These are phyloP conservation scores for Verticillium longisporum DNA, from an alignment of 2,329 filamentous ascomycete genomes.

Conservation along the genomic window DNA sequence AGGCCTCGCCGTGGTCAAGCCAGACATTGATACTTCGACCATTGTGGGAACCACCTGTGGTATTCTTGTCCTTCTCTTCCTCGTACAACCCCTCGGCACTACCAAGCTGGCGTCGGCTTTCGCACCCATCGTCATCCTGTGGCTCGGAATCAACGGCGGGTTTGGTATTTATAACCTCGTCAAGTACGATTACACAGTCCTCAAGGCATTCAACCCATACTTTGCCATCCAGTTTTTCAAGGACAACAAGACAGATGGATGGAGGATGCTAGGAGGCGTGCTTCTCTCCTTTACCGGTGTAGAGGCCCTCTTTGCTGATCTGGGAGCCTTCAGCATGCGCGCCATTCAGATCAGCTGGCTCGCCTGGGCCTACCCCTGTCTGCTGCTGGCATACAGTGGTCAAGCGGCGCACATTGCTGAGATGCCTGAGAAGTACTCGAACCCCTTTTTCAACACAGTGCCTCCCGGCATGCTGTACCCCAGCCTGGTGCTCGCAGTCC, in stretches of 20 bases:
- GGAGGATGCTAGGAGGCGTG: slow-evolving; percentile 63
- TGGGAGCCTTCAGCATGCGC: slow-evolving; percentile 64
- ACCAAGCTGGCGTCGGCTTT: slow-evolving; percentile 53
- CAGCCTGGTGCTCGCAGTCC: slow-evolving; percentile 59
- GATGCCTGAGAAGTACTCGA: slow-evolving; percentile 49
- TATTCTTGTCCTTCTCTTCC: slow-evolving; percentile 57
- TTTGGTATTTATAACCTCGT: slow-evolving; percentile 59
- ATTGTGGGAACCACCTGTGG: slow-evolving; percentile 59
- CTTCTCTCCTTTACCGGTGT: slow-evolving; percentile 70
- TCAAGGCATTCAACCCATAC: slow-evolving; percentile 50
- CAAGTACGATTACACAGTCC: slow-evolving; percentile 43
- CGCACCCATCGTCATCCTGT: slow-evolving; percentile 60
- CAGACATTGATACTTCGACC: slow-evolving; percentile 45
- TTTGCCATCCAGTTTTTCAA: slow-evolving; percentile 56
- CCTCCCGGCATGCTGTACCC: slow-evolving; percentile 64
- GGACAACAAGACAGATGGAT: slow-evolving; percentile 52
- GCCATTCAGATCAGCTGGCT: slow-evolving; percentile 72
- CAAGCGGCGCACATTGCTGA: slow-evolving; percentile 67
- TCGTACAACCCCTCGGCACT: slow-evolving; percentile 59
- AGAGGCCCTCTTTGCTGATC: slow-evolving; percentile 72
- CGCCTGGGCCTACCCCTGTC: slow-evolving; percentile 59
- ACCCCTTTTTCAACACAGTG: slow-evolving; percentile 68
- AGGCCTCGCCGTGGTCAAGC: slow-evolving; percentile 51
- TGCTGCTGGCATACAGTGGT: slow-evolving; percentile 59
- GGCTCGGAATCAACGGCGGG: slow-evolving; percentile 56